Evolutionary conservation across 257 asterid genomes (phyloP), one percentile per base, ranked within the genome.

Genomic region (Vinca minor): DNA sequence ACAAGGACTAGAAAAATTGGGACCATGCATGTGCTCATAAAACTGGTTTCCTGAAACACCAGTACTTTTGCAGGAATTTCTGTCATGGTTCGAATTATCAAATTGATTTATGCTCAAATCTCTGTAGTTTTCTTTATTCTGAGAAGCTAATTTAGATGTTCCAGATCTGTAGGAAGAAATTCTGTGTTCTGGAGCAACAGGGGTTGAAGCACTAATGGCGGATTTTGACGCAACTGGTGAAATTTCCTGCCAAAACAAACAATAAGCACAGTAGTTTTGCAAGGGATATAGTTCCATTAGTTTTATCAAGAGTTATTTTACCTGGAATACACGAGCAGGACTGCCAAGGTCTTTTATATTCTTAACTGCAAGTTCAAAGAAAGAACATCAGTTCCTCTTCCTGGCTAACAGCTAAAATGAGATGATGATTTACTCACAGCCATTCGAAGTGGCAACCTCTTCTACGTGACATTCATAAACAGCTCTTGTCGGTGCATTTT

Each of bases 361-460:
- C 59, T 70, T 57, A 60, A 65, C 97, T 93, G 94, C 88, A 80
- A 72, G 63, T 56, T 6, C 23, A 32, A n/a, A 49, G 18, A 65
- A 59, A 72, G 65, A 31, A 64, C 28, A 78, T 82, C 48, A 78
- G 59, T 73, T 41, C 45, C 48, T 69, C 17, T 55, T 36, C 63
- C 66, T 68, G 32, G 57, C 56, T 45, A 68, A 67, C 52, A 52
- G 60, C 38, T 13, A 52, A 63, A 62, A 52, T 21, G 31, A 54
- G 32, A 48, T 32, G 36, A 58, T 36, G 38, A 67, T 45, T 12
- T 71, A 77, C 94, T 85, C 74, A 88, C 95, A 69, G 68, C 83
- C 92, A 81, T 78, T 87, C 56, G 91, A 89, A 75, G 90, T 79
- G 48, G 85, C 86, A 75, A 76, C 83, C 72, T 80, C 86, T 85